Conservation (phyloP, 2,329 filamentous ascomycete species). For the Macroventuria anomochaeta region DNA sequence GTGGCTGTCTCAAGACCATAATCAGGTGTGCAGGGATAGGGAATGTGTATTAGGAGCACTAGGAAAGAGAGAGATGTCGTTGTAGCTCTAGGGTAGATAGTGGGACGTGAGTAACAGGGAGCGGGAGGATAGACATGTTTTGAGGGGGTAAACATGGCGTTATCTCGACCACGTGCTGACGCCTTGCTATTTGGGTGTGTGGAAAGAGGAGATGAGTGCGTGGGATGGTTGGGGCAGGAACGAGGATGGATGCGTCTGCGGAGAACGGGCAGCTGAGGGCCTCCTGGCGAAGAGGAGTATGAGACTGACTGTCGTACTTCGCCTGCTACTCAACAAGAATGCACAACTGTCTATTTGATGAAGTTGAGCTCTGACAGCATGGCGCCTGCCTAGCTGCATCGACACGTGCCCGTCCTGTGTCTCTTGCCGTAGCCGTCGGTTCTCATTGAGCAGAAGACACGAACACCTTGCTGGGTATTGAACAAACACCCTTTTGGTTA, state of each 20-base stretch:
- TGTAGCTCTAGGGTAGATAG: conserved; percentile 12
- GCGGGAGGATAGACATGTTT: background rate
- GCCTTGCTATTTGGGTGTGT: background rate
- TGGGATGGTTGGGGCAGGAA: background rate
- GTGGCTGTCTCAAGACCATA: conserved; percentile 28
- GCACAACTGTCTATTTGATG: background rate
- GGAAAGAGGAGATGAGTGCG: background rate
- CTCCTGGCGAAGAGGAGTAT: too few relatives aligned
- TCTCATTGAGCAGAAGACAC: too few relatives aligned
- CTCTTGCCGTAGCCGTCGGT: too few relatives aligned
- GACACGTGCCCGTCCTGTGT: too few relatives aligned
- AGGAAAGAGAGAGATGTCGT: conserved; percentile 14
- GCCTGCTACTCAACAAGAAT: background rate
- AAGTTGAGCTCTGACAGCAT: background rate
- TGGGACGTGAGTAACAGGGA: background rate
- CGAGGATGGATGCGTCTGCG: background rate
- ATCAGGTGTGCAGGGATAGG: conserved; percentile 13
- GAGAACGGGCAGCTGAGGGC: too few relatives aligned
- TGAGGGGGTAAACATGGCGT: conserved; percentile 1
- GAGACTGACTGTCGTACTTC: background rate
- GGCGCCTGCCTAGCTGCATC: too few relatives aligned
- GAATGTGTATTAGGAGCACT: conserved; percentile 14
- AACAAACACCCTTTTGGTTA: too few relatives aligned
- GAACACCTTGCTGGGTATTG: too few relatives aligned
- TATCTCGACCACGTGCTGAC: conserved; percentile 11